phyloP scores from a whole-genome alignment of 106 monocot species.

The Xerophyta viscosa region DNA sequence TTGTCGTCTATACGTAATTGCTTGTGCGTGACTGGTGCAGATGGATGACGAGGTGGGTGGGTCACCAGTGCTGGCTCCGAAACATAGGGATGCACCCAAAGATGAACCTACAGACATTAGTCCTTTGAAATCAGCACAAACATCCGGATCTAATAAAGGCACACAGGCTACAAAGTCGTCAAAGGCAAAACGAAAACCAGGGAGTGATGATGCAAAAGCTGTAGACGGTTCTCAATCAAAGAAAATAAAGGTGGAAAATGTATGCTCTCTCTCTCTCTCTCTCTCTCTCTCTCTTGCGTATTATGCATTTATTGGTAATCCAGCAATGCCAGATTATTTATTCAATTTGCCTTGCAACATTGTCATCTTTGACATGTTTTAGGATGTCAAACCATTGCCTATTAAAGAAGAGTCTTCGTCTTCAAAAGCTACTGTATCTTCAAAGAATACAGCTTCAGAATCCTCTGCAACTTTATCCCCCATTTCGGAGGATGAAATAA shows the following conservation, averaged over 20 bases:
- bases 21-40: slow-evolving; percentile 12
- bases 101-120: slow-evolving; percentile 72
- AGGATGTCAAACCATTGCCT: slow-evolving; percentile 44
- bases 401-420: slow-evolving; percentile 57
- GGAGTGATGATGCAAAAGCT: slow-evolving; percentile 55
- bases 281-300: neutral
- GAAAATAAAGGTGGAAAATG: slow-evolving; percentile 55
- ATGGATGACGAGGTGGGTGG: slow-evolving; percentile 71
- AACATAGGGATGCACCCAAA: slow-evolving; percentile 67
- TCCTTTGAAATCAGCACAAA: slow-evolving; percentile 47
- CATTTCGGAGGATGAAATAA: slow-evolving; percentile 88
- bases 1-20: too few species aligned
- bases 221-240: slow-evolving; percentile 37
- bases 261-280: slow-evolving; percentile 12
- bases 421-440: slow-evolving; percentile 24
- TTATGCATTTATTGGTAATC: neutral
- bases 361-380: neutral
- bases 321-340: neutral
- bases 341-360: neutral
- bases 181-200: slow-evolving; percentile 80
- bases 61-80: slow-evolving; percentile 86
- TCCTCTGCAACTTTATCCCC: slow-evolving; percentile 40
- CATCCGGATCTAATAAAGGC: slow-evolving; percentile 34
- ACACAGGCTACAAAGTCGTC: slow-evolving; percentile 66
- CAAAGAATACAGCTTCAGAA: slow-evolving; percentile 20